These are phyloP conservation scores for Phytopythium vexans DNA, from an alignment of 352 stramenopile species.

Conservation along the genomic window DNA sequence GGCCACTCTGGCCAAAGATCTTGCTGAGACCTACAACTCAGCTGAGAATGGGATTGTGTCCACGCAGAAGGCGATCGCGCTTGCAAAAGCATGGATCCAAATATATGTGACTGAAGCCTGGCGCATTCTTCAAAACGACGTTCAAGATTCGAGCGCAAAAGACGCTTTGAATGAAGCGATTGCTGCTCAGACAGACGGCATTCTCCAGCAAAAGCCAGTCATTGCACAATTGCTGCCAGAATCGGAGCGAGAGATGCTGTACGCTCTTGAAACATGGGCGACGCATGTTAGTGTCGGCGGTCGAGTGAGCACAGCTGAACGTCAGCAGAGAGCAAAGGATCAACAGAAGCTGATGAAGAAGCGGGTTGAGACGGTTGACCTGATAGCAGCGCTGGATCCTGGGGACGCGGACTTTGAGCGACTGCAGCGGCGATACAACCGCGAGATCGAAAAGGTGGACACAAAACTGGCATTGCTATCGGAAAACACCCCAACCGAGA, in stretches of 20 bases:
- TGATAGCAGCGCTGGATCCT: slow-evolving; percentile 20
- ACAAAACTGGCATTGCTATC: slow-evolving; percentile 49
- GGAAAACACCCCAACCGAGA: slow-evolving; percentile 39
- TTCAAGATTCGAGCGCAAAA: slow-evolving; percentile 16
- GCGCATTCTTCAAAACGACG: slow-evolving; percentile 29
- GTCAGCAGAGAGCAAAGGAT: slow-evolving; percentile 36
- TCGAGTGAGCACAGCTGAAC: slow-evolving; percentile 15
- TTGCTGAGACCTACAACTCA: slow-evolving; percentile 53
- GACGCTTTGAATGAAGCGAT: slow-evolving; percentile 25
- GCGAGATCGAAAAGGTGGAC: slow-evolving; percentile 58
- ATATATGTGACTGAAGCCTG: slow-evolving; percentile 41
- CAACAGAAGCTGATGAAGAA: slow-evolving; percentile 67
- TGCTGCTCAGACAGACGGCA: slow-evolving; percentile 20
- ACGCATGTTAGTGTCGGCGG: slow-evolving; percentile 13
- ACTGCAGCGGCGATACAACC: slow-evolving; percentile 44
- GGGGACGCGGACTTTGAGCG: slow-evolving; percentile 21
- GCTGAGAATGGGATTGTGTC: slow-evolving; percentile 33
- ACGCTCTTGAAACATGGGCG: slow-evolving; percentile 39
- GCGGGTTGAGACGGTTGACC: slow-evolving; percentile 33
- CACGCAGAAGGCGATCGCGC: slow-evolving; percentile 29
- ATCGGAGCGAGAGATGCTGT: slow-evolving; percentile 21
- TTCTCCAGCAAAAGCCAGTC: slow-evolving; percentile 23
- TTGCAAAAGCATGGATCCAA: slow-evolving; percentile 44
- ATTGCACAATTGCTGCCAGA: slow-evolving; percentile 35
- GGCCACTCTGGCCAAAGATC: slow-evolving; percentile 30